Base-by-base conservation (phyloP, 1,284 basidiomycete genomes). In the Heterobasidion occidentale region DNA sequence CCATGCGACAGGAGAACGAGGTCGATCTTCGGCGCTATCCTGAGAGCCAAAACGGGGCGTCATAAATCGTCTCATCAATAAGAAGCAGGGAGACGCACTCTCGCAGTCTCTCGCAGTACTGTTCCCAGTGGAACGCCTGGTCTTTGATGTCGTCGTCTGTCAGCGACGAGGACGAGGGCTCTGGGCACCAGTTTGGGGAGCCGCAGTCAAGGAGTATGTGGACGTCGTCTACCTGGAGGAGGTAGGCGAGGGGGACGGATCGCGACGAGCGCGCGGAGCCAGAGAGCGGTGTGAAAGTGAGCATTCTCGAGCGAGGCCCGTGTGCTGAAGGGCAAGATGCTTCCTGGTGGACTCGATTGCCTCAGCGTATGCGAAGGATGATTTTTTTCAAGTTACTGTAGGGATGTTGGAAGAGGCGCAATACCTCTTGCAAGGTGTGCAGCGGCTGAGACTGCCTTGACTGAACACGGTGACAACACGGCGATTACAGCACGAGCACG, bases 181-280 rank as follows among this genome's bases (percentile, higher is more conserved):
- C 88, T 61, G 77, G 92, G 65, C 72, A 84, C 93, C 81, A 97
- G 74, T 88, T 92, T 55, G 86, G 82, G n/a, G 84, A 88, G 9
- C 96, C 96, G 70, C 96, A 94, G 74, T 99, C 97, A 56, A 99
- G 80, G 36, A 99, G 80, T 64, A 99, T 93, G 54, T 86, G 82
- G 33, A 97, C 88, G 71, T 96, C 92, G 76, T 99, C 97, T 57
- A 99, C 85, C 68, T 98, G 90, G 20, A 99, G 80, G 46, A 98
- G 77, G 71, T 98, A 98, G 17, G 84, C 80, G 38, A 92, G 74
- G 2, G 90, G 88, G 9, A 77, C 77, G 7, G 84, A 82, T 54
- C 77, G 75, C 1, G 83, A 77, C 2, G 86, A 84, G 54, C 80
- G 79, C 46, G 91, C 90, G 51, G 91, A 85, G 38, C 93, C 90